Conservation (phyloP, 805 yeast genomes). For the Kuraishia hungarica region DNA sequence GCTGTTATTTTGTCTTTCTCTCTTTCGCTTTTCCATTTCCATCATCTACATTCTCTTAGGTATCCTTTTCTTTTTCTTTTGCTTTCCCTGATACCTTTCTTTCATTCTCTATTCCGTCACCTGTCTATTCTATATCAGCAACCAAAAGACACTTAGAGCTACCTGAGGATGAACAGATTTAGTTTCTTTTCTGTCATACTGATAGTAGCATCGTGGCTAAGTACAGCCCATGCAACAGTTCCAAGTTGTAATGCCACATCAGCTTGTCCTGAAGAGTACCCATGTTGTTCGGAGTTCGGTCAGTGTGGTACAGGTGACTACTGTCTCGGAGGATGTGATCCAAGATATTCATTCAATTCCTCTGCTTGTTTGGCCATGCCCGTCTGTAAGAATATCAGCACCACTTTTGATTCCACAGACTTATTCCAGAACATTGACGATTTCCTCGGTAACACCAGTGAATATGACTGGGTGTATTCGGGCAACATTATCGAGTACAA, state of each 20-base stretch:
- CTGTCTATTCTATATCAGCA: no score
- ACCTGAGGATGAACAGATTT: neutral
- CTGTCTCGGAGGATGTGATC: conserved; percentile 88
- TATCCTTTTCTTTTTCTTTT: no score
- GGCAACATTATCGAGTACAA: conserved; percentile 51
- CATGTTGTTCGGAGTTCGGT: conserved; percentile 81
- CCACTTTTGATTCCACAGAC: conserved; percentile 29
- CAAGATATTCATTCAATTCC: conserved; percentile 53
- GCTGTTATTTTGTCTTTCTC: no score
- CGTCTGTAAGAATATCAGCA: conserved; percentile 43
- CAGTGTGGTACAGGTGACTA: conserved; percentile 29
- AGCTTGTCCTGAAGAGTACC: conserved; percentile 67
- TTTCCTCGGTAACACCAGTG: conserved; percentile 60
- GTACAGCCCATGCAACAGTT: neutral
- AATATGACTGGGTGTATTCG: conserved; percentile 60
- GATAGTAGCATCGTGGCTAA: neutral
- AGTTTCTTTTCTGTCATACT: neutral
- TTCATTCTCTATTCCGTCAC: no score
- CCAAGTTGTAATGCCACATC: conserved; percentile 40
- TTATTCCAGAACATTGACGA: conserved; percentile 14
- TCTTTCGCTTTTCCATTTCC: no score
- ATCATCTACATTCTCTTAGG: no score
- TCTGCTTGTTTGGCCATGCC: conserved; percentile 86
- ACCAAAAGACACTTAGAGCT: no score
- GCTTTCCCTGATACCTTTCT: no score